Evolutionary conservation across 805 yeast species (phyloP), one percentile per base, ranked within the genome.

Genomic region (Candida peoriensis): DNA sequence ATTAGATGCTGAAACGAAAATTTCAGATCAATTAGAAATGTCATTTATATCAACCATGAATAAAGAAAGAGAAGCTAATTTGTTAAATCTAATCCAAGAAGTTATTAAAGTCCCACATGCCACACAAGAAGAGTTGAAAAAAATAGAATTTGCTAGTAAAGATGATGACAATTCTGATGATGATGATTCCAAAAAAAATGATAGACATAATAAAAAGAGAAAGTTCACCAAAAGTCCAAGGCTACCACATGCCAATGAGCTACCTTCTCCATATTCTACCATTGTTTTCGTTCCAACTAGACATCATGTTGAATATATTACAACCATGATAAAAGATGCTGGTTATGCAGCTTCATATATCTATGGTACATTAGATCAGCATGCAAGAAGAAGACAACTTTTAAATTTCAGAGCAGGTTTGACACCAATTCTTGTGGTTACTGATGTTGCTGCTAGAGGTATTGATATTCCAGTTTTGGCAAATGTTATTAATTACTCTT

Each of bases 371-470:
- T 69, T 93, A 42, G 97, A 93, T 61, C 98, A 93, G 56, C 81
- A 78, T 48, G 98, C 98, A 2, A 81, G 99, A 70, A 80, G 81
- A 41, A 81, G 83, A 48, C 97, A 93, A 56, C 65, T 93, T 33
- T 72, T 81, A 52, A 80, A 87, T 47, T 93, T 93, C 61, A 69
- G 96, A 49, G 67, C 80, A 2, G 98, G 97, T 1, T 66, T 83
- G 30, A 78, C 96, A 5, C 77, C 84, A 20, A 58, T 93, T n/a
- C 61, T 93, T 57, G 97, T 93, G 8, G 99, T 93, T 36, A 93
- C 98, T 2, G 98, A 93, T 68, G 97, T 86, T 44, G 96, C 96
- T 18, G 98, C 98, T 2, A 81, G 98, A 68, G 98, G 98, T 78
- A 88, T 93, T 42, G 99, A 94, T 76, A 86, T 93, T 46, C 98